Conservation (phyloP, 768 basidiomycete species). For the Mycena crocata region DNA sequence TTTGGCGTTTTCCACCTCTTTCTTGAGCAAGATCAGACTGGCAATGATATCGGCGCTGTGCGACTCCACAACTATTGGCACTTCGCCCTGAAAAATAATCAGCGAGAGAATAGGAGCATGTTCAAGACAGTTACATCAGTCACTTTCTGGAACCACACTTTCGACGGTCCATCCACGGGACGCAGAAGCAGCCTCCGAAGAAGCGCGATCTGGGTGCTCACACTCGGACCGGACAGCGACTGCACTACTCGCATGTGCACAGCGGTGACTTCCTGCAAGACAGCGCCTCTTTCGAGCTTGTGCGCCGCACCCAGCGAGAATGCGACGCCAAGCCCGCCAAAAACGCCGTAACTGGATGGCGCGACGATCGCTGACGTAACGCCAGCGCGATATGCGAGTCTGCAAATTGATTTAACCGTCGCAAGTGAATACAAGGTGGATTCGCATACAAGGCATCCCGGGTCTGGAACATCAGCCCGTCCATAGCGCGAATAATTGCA, state of each 20-base stretch:
- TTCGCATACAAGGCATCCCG: slow-evolving; percentile 60
- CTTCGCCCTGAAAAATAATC: slow-evolving; percentile 58
- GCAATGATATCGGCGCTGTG: slow-evolving; percentile 84
- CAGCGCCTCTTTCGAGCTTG: slow-evolving; percentile 68
- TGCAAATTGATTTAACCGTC: slow-evolving; percentile 38
- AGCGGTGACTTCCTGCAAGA: slow-evolving; percentile 74
- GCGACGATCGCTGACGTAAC: slow-evolving; percentile 77
- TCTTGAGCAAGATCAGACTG: slow-evolving; percentile 70
- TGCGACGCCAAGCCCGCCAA: slow-evolving; percentile 71
- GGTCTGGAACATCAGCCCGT: slow-evolving; percentile 68
- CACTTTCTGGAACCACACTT: too few species aligned
- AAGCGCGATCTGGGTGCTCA: slow-evolving; percentile 72
- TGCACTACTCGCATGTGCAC: slow-evolving; percentile 69
- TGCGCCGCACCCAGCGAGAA: slow-evolving; percentile 71
- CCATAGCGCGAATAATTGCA: slow-evolving; percentile 68
- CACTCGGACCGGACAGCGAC: slow-evolving; percentile 53
- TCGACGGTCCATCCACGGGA: too few species aligned
- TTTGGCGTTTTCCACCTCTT: slow-evolving; percentile 56
- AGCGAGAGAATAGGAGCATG: too few species aligned
- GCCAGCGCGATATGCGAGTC: slow-evolving; percentile 79
- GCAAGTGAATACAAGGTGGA: too few species aligned
- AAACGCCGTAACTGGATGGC: slow-evolving; percentile 65
- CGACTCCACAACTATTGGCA: slow-evolving; percentile 75
- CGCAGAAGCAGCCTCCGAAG: slow-evolving; percentile 61
- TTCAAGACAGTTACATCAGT: slow-evolving; percentile 8